Evolutionary conservation across 225 moss, liverwort and hornwort genomes (phyloP), one percentile per base, ranked within the genome.

Genomic region (Antitrichia curtipendula): DNA sequence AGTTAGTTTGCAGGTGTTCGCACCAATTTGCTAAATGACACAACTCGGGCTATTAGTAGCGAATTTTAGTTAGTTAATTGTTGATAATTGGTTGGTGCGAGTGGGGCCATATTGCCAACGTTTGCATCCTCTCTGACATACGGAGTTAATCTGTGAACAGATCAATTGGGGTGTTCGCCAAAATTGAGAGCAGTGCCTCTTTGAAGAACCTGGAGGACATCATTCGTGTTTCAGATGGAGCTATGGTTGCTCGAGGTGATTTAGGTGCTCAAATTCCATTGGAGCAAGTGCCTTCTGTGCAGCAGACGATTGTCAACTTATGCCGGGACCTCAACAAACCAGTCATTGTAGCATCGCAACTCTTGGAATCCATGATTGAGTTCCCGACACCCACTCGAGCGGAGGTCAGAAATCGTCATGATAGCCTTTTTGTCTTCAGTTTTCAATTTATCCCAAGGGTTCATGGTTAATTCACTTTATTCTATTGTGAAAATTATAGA

Each of bases 161-260:
- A 83, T 95, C 96, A 36, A 96, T 96, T 87, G 97, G 94, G 80
- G 91, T 99, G 31, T 99, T 99, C 74, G 99, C 99, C 25, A 99
- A 99, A 89, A 97, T 99, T 72, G 99, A 99, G 88, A 99, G 99
- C 88, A 94, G 94, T 82, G 99, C 95, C 88, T 99, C 99, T 16
- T 86, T 99, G 86, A 97, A 89, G 88, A 91, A 99, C 71, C 89
- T 99, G 82, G 95, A 99, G 88, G 97, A 97, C 36, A 99, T 99
- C 12, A 96, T 99, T 53, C 95, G 90, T 79, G 95, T 97, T 49
- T 95, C 99, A 10, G 99, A 99, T 87, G 99, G 99, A 74, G 99
- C 99, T 69, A 99, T 99, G 99, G 99, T 99, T 84, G 99, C 99
- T 45, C 93, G 99, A 91, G 99, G 99, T 58, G 99, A 99, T 91